phyloP scores from a whole-genome alignment of 352 stramenopile genomes.

The Globisporangium okanoganense region DNA sequence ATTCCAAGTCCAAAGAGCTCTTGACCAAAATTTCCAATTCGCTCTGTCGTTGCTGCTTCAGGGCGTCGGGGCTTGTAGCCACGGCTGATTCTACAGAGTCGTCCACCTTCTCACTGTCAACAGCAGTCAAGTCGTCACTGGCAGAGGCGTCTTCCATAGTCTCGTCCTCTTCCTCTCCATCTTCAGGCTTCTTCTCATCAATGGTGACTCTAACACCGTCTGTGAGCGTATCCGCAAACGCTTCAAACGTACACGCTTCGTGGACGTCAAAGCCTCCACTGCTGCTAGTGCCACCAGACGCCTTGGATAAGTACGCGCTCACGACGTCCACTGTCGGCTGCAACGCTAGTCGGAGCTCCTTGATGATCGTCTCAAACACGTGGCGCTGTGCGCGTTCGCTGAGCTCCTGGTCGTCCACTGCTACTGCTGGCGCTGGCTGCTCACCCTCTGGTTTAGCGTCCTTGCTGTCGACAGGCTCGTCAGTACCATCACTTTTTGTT shows the following conservation, averaged over 20 bases:
- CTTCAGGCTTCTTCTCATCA: slow-evolving; percentile 50
- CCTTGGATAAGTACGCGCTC: slow-evolving; percentile 21
- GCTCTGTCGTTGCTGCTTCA: slow-evolving; percentile 25
- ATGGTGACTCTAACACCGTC: slow-evolving; percentile 27
- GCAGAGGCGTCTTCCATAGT: slow-evolving; percentile 1
- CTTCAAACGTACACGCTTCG: slow-evolving; percentile 31
- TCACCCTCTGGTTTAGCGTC: background rate
- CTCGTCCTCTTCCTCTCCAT: slow-evolving; percentile 49
- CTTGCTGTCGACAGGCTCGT: background rate
- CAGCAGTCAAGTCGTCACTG: too few relatives aligned
- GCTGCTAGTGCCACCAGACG: slow-evolving; percentile 6
- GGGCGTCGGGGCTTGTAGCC: background rate
- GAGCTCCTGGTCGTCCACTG: slow-evolving; percentile 14
- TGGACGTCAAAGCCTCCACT: slow-evolving; percentile 21
- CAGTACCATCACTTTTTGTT: background rate
- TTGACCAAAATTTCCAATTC: slow-evolving; percentile 15
- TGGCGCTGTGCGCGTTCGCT: slow-evolving; percentile 41
- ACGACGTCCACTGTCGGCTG: slow-evolving; percentile 23
- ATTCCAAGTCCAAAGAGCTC: background rate
- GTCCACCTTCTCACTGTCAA: background rate
- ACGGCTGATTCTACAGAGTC: background rate
- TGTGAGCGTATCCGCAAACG: slow-evolving; percentile 31
- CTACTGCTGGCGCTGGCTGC: background rate
- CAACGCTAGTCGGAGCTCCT: slow-evolving; percentile 33
- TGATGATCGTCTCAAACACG: slow-evolving; percentile 51